These are phyloP conservation scores for Tricholoma terreum DNA, from an alignment of 768 basidiomycete species.

Conservation along the genomic window DNA sequence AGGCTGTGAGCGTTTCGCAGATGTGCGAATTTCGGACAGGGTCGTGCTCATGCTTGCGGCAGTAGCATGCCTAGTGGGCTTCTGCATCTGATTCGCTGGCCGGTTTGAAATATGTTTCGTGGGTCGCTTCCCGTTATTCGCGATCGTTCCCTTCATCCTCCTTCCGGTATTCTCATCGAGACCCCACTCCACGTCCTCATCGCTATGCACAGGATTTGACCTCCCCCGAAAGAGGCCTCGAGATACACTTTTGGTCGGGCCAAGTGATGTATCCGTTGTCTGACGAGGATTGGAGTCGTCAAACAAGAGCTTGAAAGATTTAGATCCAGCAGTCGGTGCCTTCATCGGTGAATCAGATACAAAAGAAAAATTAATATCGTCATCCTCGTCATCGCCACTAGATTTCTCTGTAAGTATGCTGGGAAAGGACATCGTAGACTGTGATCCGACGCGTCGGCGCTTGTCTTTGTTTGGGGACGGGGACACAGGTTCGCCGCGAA, in stretches of 20 bases:
- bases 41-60: not conserved
- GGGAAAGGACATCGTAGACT: constrained; percentile 36
- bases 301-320: constrained; percentile 67
- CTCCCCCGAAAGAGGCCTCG: constrained; percentile 12
- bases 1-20: constrained; percentile 44
- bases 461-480: constrained; percentile 81
- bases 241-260: constrained; percentile 11
- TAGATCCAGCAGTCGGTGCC: constrained; percentile 43
- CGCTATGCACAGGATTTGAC: not conserved
- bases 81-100: not conserved
- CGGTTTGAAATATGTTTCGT: not conserved
- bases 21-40: constrained; percentile 5
- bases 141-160: not conserved
- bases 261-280: constrained; percentile 1
- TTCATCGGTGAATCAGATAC: constrained; percentile 75
- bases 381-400: constrained; percentile 33
- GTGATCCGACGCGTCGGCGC: constrained; percentile 53
- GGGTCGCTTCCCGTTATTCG: not conserved
- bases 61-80: not conserved
- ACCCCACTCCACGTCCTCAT: constrained; percentile 13
- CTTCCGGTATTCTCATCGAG: not conserved
- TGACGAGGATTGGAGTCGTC: constrained; percentile 34
- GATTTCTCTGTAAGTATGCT: constrained; percentile 26
- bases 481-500: constrained; percentile 80
- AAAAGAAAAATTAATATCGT: constrained; percentile 44